Evolutionary conservation across 129 eudicot species (phyloP), one percentile per base, ranked within the genome.

Genomic region (Pittosporum tobira): DNA sequence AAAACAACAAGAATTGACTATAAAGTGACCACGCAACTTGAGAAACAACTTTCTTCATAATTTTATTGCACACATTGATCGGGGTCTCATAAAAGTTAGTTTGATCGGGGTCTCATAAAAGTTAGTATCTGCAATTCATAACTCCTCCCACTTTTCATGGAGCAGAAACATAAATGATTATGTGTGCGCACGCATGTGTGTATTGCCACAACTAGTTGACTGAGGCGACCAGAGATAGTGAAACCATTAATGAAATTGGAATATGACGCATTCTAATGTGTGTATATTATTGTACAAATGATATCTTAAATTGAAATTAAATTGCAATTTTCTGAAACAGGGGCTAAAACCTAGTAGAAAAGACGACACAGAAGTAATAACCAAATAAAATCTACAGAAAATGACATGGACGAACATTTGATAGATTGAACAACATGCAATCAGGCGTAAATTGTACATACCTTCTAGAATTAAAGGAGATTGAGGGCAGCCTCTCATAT

Each of bases 401-500:
- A 34, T 34, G 40, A 34, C 7, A 34, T 34, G 9, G 20, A 20
- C 5, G 9, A 43, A 6, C 48, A 44, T 26, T 28, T 29, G 44
- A n/a, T n/a, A 12, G 22, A 8, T 51, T 54, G n/a, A 3, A 13
- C 23, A 28, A 42, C 42, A 15, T 24, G 52, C 24, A 16, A 45
- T 18, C 15, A 0, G n/a, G 24, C 50, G n/a, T n/a, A 44, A 47
- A 16, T 25, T 3, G 14, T 22, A 19, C 74, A 20, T 65, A 91
- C 99, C 99, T 87, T 87, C 93, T 61, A 82, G 94, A 58, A 63
- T 67, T 62, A 81, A 81, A 58, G 91, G 99, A 61, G 94, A 76
- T 66, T 93, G 96, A 21, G 99, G 99, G 73, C 99, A 93, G 30
- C 99, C 99, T 60, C 99, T 82, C 69, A 93, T 29, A 77, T 93